phyloP scores from a whole-genome alignment of 805 yeast species.

The Candida broadrunensis region DNA sequence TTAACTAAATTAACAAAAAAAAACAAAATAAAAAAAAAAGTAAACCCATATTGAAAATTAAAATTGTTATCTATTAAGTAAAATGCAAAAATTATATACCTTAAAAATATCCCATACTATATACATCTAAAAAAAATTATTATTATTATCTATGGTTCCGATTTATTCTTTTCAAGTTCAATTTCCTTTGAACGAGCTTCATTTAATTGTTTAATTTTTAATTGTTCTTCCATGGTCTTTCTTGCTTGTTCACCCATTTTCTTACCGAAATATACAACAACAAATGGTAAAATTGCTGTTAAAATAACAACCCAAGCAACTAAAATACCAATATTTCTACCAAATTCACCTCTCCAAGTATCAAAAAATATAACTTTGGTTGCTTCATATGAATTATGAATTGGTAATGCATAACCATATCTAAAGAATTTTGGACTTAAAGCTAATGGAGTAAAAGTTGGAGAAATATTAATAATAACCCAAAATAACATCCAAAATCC shows the following conservation, averaged over 20 bases:
- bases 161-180: neutral
- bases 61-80: no score
- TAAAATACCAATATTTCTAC: constrained; percentile 58
- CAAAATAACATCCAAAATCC: constrained; percentile 74
- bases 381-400: constrained; percentile 62
- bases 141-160: no score
- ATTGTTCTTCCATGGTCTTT: constrained; percentile 11
- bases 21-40: no score
- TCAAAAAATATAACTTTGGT: constrained; percentile 57
- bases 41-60: no score
- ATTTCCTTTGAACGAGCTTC: constrained; percentile 1
- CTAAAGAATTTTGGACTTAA: constrained; percentile 55
- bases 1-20: no score
- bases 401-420: constrained; percentile 68
- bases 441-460: constrained; percentile 66
- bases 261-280: constrained; percentile 40
- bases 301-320: constrained; percentile 59
- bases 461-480: constrained; percentile 66
- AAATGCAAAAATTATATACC: no score
- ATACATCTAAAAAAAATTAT: no score
- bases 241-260: constrained; percentile 27
- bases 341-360: constrained; percentile 55
- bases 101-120: no score
- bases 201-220: constrained; percentile 1
- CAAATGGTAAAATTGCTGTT: constrained; percentile 41